Percentiles rank a stretch among this genome's conserved stretches.
Conservation (phyloP, 106 monocot species). For the Xerophyta viscosa region DNA sequence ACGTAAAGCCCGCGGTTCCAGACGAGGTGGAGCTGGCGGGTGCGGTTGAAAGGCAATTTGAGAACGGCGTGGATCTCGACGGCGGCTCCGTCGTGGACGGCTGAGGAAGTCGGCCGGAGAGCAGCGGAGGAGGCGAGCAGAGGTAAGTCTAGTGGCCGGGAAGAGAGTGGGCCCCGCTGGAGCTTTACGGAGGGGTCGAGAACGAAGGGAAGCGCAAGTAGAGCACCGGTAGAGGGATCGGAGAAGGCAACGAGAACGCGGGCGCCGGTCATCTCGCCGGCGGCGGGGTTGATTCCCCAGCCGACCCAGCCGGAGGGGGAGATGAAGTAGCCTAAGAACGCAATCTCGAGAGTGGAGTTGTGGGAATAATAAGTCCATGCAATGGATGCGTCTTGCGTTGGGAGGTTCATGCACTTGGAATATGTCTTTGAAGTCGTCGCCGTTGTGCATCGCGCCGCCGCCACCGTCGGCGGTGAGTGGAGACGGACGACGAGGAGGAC, state of each 20-base stretch:
- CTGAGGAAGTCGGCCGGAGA: neutral
- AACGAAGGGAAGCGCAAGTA: constrained; percentile 65
- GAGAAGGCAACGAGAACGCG: constrained; percentile 56
- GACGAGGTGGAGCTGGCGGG: constrained; percentile 48
- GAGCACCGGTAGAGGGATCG: constrained; percentile 44
- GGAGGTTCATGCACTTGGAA: constrained; percentile 52
- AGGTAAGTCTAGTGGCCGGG: constrained; percentile 45
- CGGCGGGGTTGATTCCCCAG: constrained; percentile 61
- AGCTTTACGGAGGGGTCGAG: constrained; percentile 70
- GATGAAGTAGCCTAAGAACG: constrained; percentile 58
- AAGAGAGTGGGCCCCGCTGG: constrained; percentile 49
- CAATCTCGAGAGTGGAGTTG: constrained; percentile 56
- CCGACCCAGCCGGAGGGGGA: constrained; percentile 87
- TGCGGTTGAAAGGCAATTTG: constrained; percentile 39
- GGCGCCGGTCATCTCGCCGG: constrained; percentile 63
- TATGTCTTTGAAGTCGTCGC: constrained; percentile 29
- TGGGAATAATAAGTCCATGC: constrained; percentile 69
- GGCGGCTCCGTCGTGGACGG: constrained; percentile 21
- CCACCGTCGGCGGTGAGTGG: neutral
- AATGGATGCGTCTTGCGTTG: constrained; percentile 54
- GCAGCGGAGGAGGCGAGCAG: constrained; percentile 34
- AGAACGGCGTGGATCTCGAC: constrained; percentile 48
- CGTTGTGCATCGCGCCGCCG: constrained; percentile 26
- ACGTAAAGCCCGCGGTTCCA: constrained; percentile 93
- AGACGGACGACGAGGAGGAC: constrained; percentile 11